phyloP scores from a whole-genome alignment of 495 filamentous ascomycete species.

The Penicillium longicatenatum region DNA sequence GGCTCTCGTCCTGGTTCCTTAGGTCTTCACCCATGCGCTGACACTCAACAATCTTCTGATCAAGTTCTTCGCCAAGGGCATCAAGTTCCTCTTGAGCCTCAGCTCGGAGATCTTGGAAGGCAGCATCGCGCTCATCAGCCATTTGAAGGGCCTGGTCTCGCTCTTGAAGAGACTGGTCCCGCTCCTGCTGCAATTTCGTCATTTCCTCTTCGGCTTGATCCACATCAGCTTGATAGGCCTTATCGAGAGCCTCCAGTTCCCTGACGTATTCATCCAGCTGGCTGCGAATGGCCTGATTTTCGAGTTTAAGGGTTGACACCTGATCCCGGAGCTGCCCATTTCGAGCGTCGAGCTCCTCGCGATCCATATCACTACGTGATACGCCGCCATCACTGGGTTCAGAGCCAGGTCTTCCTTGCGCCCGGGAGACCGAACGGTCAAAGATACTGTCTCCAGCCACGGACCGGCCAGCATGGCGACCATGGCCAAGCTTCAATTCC shows the following conservation, averaged over 20 bases:
- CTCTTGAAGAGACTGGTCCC: constrained; percentile 83
- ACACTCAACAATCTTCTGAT: constrained; percentile 71
- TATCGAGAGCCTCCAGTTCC: constrained; percentile 65
- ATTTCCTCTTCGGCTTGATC: constrained; percentile 78
- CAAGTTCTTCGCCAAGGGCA: constrained; percentile 75
- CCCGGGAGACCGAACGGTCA: constrained; percentile 87
- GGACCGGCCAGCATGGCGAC: constrained; percentile 63
- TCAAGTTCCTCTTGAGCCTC: constrained; percentile 86
- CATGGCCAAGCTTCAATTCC: constrained; percentile 84
- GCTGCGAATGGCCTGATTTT: constrained; percentile 76
- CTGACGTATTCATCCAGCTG: constrained; percentile 69
- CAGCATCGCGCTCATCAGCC: constrained; percentile 75
- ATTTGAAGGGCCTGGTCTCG: constrained; percentile 83
- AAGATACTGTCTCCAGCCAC: constrained; percentile 87
- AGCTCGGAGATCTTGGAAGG: constrained; percentile 74
- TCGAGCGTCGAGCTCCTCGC: constrained; percentile 82
- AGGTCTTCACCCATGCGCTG: constrained; percentile 66
- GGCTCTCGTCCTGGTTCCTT: constrained; percentile 64
- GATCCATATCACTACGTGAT: constrained; percentile 78
- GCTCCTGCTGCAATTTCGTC: constrained; percentile 77
- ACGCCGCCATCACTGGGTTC: constrained; percentile 66
- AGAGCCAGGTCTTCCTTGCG: constrained; percentile 71
- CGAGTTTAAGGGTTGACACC: constrained; percentile 78
- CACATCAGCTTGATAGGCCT: constrained; percentile 72
- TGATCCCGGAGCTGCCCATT: constrained; percentile 83